These are phyloP conservation scores for Diaporthe citriasiana DNA, from an alignment of 2,329 filamentous ascomycete species.

Conservation along the genomic window DNA sequence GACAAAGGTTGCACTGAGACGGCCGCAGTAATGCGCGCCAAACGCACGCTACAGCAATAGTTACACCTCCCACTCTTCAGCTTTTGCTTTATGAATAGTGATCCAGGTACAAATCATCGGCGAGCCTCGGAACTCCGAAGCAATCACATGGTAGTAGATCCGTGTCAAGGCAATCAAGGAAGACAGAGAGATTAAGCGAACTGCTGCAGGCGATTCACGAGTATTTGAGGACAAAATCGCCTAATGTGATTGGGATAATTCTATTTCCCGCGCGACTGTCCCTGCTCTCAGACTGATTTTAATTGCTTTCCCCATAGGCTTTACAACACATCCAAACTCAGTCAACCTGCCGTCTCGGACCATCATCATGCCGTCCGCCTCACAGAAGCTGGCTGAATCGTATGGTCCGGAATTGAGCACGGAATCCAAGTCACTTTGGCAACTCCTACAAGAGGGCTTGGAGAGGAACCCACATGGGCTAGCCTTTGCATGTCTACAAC, in stretches of 20 bases:
- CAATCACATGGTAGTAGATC: not conserved
- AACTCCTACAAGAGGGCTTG: not conserved
- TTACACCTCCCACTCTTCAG: not conserved
- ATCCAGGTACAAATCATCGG: too few species aligned
- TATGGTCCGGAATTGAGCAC: not conserved
- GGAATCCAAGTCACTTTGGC: not conserved
- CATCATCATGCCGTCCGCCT: not conserved
- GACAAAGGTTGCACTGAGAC: not conserved
- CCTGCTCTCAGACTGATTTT: not conserved
- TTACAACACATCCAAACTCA: accelerated
- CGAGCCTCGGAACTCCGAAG: not conserved
- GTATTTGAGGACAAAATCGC: not conserved
- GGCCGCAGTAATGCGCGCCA: not conserved
- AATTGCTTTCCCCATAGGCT: not conserved
- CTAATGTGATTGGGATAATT: not conserved
- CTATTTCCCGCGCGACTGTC: not conserved
- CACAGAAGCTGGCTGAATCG: not conserved
- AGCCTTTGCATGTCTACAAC: not conserved
- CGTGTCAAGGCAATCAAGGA: not conserved
- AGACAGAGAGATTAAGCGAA: not conserved
- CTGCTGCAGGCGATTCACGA: accelerated
- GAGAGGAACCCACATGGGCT: not conserved
- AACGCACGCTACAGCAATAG: not conserved
- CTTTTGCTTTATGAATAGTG: not conserved
- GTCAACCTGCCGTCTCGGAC: not conserved